phyloP scores from a whole-genome alignment of 2,329 filamentous ascomycete species.

The Magnaporthales sp. region DNA sequence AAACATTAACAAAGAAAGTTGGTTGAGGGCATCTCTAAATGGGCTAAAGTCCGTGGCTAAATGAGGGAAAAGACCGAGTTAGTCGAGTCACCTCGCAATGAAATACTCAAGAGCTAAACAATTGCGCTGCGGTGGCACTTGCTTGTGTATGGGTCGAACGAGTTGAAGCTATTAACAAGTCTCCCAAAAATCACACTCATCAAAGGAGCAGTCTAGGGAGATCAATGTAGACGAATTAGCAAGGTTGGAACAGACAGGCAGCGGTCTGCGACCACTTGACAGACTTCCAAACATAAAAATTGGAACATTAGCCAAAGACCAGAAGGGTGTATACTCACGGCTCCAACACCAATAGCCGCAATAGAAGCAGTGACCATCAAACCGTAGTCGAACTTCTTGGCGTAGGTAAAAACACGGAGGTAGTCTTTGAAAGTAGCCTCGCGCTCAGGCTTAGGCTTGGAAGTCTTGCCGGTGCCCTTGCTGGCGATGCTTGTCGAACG shows the following conservation, averaged over 20 bases:
- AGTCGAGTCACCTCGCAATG: neutral
- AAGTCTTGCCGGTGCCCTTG: slow-evolving; percentile 16
- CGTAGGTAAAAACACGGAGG: slow-evolving; percentile 44
- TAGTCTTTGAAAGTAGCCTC: slow-evolving; percentile 38
- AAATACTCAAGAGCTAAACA: neutral
- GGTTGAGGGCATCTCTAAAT: slow-evolving; percentile 34
- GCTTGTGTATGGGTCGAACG: slow-evolving; percentile 14
- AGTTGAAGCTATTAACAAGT: slow-evolving; percentile 39
- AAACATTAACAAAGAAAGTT: slow-evolving; percentile 55
- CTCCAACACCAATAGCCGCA: slow-evolving; percentile 42
- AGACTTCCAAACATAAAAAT: too few relatives aligned
- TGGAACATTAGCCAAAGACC: too few relatives aligned
- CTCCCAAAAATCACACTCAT: slow-evolving; percentile 52
- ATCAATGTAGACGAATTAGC: neutral
- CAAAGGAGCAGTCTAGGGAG: slow-evolving; percentile 44
- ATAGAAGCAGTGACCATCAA: slow-evolving; percentile 37
- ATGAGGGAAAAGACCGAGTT: neutral
- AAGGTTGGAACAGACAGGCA: too few relatives aligned
- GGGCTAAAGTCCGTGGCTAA: neutral
- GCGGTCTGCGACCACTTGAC: too few relatives aligned
- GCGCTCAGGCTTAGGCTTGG: slow-evolving; percentile 31
- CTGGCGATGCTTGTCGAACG: too few relatives aligned
- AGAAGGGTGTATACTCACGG: slow-evolving; percentile 20
- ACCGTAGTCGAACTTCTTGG: slow-evolving; percentile 39
- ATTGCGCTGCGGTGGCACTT: neutral